A percentile compares a stretch with the other conserved stretches of the same genome.
These are phyloP conservation scores for Fragilaria crotonensis DNA, from an alignment of 108 stramenopile genomes.

Conservation along the genomic window DNA sequence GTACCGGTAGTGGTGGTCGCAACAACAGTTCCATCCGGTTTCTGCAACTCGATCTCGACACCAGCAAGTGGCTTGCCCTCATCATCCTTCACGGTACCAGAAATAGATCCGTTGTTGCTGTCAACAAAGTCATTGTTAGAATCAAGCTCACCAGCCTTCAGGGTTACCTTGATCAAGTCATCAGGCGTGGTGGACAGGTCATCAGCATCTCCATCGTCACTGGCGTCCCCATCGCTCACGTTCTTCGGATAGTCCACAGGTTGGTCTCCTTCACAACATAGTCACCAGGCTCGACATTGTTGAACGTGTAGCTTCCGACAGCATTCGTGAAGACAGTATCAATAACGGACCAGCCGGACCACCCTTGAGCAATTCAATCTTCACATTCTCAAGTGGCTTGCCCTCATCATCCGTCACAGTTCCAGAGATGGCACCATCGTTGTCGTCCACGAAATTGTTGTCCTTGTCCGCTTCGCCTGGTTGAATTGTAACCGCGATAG, in stretches of 20 bases:
- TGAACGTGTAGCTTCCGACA: neutral
- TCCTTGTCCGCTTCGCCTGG: neutral
- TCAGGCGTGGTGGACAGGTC: neutral
- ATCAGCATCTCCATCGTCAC: neutral
- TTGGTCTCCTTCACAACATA: neutral
- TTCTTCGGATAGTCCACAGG: neutral
- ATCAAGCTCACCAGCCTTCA: neutral
- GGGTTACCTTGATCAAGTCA: neutral
- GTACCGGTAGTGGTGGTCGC: neutral
- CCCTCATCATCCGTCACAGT: neutral
- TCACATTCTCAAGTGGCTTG: neutral
- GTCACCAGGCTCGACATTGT: neutral
- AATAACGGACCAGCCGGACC: neutral
- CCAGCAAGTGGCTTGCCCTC: neutral
- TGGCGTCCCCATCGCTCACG: neutral
- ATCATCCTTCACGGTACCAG: neutral
- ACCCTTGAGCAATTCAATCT: neutral
- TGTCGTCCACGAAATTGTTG: neutral
- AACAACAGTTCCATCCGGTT: neutral
- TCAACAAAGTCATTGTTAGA: neutral
- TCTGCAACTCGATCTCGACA: neutral
- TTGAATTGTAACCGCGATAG: neutral
- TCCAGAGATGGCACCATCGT: neutral
- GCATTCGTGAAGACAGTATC: neutral
- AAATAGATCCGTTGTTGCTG: neutral